A percentile compares a stretch with the other conserved stretches of the same genome.
Conservation (phyloP, 202 grass and related monocot species). For the Carex sylvatica region DNA sequence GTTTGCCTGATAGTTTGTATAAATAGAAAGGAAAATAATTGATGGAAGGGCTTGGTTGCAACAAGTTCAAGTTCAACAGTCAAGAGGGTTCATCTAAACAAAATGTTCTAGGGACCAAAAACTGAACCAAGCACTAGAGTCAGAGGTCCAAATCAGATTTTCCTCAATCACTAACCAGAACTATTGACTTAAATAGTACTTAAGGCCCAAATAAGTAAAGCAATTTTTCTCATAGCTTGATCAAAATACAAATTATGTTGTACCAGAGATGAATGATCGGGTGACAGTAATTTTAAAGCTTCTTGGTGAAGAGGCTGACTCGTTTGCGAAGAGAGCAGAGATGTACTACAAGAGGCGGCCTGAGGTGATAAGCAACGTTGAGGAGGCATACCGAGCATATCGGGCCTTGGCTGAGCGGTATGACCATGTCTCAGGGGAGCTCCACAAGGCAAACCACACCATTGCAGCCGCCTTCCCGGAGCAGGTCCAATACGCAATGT, state of each 20-base stretch:
- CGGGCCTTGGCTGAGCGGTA: conserved; percentile 70
- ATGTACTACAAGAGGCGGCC: conserved; percentile 71
- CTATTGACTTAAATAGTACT: not conserved
- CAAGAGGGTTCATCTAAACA: not conserved
- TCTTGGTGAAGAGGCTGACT: conserved; percentile 72
- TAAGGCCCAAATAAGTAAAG: not conserved
- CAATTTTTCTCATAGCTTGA: not conserved
- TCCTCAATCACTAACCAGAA: not conserved
- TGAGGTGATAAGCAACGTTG: conserved; percentile 71
- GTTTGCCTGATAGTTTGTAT: not conserved
- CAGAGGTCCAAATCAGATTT: not conserved
- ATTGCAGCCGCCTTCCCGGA: conserved; percentile 72
- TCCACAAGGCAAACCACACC: conserved; percentile 86
- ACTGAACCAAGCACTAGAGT: not conserved
- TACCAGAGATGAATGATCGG: conserved; percentile 71
- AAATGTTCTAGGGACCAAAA: not conserved
- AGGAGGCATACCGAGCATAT: conserved; percentile 77
- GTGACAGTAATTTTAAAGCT: conserved; percentile 76
- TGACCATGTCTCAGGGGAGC: conserved; percentile 73
- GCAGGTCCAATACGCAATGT: conserved; percentile 59
- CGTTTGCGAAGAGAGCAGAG: conserved; percentile 74
- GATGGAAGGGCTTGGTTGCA: not conserved
- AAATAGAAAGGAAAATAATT: not conserved
- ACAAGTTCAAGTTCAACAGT: not conserved
- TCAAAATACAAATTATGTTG: not conserved